Evolutionary conservation across 179 eudicot genomes (phyloP).

Genomic region (Drosera spatulata): DNA sequence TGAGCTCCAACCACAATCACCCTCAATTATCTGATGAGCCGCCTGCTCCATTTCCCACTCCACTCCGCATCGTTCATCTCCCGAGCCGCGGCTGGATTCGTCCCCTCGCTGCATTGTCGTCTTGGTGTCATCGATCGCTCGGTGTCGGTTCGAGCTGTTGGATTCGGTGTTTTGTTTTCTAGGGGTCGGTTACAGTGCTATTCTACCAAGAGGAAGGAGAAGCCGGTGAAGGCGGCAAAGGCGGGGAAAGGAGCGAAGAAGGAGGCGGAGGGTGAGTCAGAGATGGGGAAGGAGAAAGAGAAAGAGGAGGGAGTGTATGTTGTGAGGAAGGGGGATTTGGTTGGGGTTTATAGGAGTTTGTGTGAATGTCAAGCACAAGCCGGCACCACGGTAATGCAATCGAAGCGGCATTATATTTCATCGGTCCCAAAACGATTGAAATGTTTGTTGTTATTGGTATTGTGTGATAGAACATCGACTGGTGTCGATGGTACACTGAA

Average conservation of each 20-base stretch:
- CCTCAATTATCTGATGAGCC: too few species aligned
- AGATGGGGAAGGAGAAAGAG: slow-evolving; percentile 40
- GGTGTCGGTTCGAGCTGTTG: too few species aligned
- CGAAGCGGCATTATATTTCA: background rate
- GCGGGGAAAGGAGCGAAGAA: too few species aligned
- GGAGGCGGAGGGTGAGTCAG: background rate
- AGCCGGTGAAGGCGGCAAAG: slow-evolving; percentile 22
- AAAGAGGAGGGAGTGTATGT: slow-evolving; percentile 47
- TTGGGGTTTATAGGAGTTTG: slow-evolving; percentile 72
- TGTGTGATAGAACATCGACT: background rate
- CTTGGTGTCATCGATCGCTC: too few species aligned
- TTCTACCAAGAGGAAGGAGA: slow-evolving; percentile 14
- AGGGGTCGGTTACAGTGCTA: slow-evolving; percentile 22
- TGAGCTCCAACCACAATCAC: too few species aligned
- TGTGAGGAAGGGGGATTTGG: slow-evolving; percentile 78
- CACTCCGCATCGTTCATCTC: too few species aligned
- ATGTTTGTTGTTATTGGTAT: background rate
- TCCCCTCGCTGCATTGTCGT: too few species aligned
- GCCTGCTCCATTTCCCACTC: too few species aligned
- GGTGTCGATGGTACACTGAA: background rate
- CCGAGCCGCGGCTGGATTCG: too few species aligned
- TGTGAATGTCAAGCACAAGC: slow-evolving; percentile 88
- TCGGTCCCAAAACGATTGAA: background rate
- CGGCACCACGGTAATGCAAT: slow-evolving; percentile 55
- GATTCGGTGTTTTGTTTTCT: too few species aligned